Conservation (phyloP, 2,329 filamentous ascomycete genomes). For the Lithohypha guttulata region DNA sequence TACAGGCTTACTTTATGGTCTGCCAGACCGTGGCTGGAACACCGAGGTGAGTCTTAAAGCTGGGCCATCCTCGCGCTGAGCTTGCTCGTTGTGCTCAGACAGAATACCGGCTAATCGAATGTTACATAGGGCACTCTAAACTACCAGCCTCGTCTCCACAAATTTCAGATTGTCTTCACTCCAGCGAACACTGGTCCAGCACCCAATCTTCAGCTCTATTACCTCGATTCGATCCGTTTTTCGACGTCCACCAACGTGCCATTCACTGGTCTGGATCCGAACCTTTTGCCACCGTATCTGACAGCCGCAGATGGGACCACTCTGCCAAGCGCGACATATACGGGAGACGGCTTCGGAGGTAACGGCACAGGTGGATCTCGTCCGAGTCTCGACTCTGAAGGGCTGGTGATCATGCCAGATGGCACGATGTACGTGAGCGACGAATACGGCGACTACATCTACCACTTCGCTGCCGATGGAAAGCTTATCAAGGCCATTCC, state of each 20-base stretch:
- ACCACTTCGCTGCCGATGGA: conserved; percentile 50
- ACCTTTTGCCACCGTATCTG: conserved; percentile 39
- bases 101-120: too few relatives aligned
- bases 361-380: conserved; percentile 48
- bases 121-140: conserved; percentile 60
- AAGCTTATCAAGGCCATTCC: conserved; percentile 53
- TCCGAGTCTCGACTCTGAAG: conserved; percentile 55
- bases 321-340: conserved; percentile 53
- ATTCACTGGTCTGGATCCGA: conserved; percentile 53
- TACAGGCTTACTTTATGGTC: conserved; percentile 49
- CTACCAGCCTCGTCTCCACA: conserved; percentile 57
- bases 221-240: conserved; percentile 55
- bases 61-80: too few relatives aligned
- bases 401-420: conserved; percentile 49
- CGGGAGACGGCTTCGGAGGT: conserved; percentile 57
- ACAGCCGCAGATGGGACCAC: conserved; percentile 49
- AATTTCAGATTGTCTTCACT: conserved; percentile 50
- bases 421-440: conserved; percentile 59
- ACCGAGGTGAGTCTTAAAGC: too few relatives aligned
- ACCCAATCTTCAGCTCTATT: conserved; percentile 52
- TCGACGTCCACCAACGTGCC: conserved; percentile 52
- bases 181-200: conserved; percentile 39
- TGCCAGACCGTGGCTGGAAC: conserved; percentile 64
- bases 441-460: conserved; percentile 59
- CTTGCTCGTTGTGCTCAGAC: too few relatives aligned